Conservation (phyloP, 306 rosid species). For the Fragaria nilgerrensis region DNA sequence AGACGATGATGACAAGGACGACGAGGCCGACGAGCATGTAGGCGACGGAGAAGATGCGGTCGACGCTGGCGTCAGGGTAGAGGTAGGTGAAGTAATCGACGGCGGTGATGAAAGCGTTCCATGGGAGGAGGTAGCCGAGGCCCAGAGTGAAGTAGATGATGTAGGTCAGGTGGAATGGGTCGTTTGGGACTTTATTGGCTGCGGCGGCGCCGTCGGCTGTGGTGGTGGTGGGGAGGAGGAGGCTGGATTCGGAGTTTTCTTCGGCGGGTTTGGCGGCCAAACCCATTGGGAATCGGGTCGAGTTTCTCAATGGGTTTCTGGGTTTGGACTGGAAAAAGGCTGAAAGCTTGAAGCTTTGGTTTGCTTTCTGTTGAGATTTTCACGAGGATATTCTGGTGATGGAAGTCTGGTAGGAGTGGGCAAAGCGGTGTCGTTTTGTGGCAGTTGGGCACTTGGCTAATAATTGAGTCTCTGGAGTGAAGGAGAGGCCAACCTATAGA, state of each 20-base stretch:
- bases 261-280: background rate
- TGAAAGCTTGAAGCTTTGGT: background rate
- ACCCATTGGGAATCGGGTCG: constrained; percentile 25
- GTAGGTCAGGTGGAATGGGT: constrained; percentile 58
- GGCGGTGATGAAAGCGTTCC: constrained; percentile 95
- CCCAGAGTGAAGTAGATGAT: constrained; percentile 72
- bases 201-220: background rate
- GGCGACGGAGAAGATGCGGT: constrained; percentile 73
- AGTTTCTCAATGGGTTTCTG: constrained; percentile 17
- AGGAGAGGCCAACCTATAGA: background rate
- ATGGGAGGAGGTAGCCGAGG: constrained; percentile 78
- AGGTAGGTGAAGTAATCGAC: constrained; percentile 81
- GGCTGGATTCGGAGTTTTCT: constrained; percentile 28
- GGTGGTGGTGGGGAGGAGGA: constrained; percentile 27
- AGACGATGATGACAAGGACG: constrained; percentile 50
- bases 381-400: background rate
- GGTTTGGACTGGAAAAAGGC: background rate
- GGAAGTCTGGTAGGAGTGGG: background rate
- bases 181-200: constrained; percentile 43
- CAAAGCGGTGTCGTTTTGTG: background rate
- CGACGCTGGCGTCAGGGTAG: constrained; percentile 78
- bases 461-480: background rate
- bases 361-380: background rate
- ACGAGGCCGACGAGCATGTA: constrained; percentile 57
- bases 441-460: background rate